Evolutionary conservation across 2,329 filamentous ascomycete genomes (phyloP).

Genomic region (Podosphaera fusca): DNA sequence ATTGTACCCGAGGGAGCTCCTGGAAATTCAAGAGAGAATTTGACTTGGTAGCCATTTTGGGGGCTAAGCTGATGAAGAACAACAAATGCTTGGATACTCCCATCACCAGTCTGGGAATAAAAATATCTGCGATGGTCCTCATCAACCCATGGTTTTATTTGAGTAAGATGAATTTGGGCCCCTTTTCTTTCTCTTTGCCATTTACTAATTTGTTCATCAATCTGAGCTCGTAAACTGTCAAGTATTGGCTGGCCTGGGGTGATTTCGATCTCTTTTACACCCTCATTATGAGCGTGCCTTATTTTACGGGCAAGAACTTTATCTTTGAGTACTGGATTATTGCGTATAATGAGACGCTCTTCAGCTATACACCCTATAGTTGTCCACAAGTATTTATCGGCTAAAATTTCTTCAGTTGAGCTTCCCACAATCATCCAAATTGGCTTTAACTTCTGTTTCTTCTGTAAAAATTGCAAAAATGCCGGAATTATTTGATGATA

Average conservation of each 20-base stretch:
- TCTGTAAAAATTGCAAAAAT: conserved; percentile 54
- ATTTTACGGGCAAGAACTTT: conserved; percentile 64
- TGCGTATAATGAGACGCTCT: conserved; percentile 56
- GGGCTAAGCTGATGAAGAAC: conserved; percentile 64
- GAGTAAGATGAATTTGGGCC: conserved; percentile 70
- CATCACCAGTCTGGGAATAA: conserved; percentile 50
- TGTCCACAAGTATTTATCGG: conserved; percentile 62
- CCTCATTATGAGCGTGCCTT: conserved; percentile 65
- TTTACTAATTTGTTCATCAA: conserved; percentile 50
- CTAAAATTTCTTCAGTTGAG: conserved; percentile 59
- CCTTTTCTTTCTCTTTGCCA: conserved; percentile 68
- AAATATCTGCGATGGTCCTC: conserved; percentile 67
- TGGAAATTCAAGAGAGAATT: conserved; percentile 90
- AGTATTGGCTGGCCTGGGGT: conserved; percentile 38
- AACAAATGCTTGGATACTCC: conserved; percentile 53
- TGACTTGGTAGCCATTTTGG: conserved; percentile 73
- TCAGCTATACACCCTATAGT: conserved; percentile 75
- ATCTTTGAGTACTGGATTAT: conserved; percentile 42
- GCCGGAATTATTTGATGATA: conserved; percentile 48
- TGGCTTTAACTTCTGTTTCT: conserved; percentile 48
- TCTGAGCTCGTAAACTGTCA: conserved; percentile 42
- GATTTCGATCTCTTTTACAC: conserved; percentile 57
- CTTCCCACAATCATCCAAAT: conserved; percentile 74
- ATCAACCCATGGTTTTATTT: conserved; percentile 76
- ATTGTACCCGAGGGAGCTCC: conserved; percentile 68